A percentile compares a stretch with the other conserved stretches of the same genome.
phyloP scores from a whole-genome alignment of 1,139 yeast genomes.

The Zygosaccharomyces pseudobailii region DNA sequence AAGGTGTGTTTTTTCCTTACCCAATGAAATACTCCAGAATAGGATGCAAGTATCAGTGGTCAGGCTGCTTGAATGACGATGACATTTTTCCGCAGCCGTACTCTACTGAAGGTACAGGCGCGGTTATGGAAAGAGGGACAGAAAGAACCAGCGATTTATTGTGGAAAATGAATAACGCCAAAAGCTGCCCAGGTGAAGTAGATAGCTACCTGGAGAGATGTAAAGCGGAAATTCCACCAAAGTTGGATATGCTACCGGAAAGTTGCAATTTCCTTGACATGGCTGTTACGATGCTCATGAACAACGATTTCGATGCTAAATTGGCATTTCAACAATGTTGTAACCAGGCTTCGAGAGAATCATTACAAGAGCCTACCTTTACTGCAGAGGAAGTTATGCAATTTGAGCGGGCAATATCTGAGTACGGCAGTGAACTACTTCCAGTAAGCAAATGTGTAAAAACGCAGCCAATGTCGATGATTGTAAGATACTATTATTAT shows the following conservation, averaged over 20 bases:
- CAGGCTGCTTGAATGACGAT: constrained; percentile 17
- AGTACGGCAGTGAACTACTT: constrained; percentile 74
- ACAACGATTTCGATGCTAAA: constrained; percentile 45
- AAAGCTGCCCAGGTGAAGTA: constrained; percentile 36
- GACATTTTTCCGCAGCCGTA: constrained; percentile 17
- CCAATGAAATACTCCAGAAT: constrained; percentile 30
- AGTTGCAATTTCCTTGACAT: constrained; percentile 81
- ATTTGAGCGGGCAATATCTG: constrained; percentile 72
- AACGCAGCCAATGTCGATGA: constrained; percentile 66
- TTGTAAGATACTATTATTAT: constrained; percentile 78
- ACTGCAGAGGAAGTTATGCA: constrained; percentile 53
- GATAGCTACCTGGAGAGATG: constrained; percentile 56
- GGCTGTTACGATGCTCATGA: constrained; percentile 51
- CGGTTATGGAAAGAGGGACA: constrained; percentile 72
- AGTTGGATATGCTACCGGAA: constrained; percentile 44
- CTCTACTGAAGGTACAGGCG: constrained; percentile 1
- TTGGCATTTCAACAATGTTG: constrained; percentile 41
- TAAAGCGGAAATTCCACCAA: constrained; percentile 48
- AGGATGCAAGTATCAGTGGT: constrained; percentile 31
- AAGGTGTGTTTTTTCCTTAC: constrained; percentile 21
- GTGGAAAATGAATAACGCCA: constrained; percentile 53
- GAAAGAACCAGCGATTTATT: constrained; percentile 63
- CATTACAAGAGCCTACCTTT: constrained; percentile 72
- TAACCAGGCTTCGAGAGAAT: constrained; percentile 47
- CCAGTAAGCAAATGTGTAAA: constrained; percentile 67